Percentiles rank a stretch among this genome's conserved stretches.
Evolutionary conservation across 306 rosid species (phyloP).

Genomic region (Argentina anserina): DNA sequence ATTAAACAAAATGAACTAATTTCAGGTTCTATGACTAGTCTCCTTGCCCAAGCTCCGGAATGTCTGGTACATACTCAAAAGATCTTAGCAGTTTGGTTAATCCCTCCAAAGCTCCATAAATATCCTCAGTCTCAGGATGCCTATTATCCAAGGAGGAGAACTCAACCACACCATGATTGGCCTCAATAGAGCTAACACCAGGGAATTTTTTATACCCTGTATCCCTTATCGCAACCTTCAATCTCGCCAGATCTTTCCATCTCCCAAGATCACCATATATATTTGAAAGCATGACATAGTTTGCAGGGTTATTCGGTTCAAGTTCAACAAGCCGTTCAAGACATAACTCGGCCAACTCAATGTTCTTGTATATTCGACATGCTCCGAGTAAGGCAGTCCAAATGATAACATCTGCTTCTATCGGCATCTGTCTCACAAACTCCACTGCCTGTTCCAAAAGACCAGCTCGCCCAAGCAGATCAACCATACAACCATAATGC

Average conservation of each 20-base stretch:
- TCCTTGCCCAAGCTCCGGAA: slow-evolving; percentile 24
- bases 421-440: slow-evolving; percentile 63
- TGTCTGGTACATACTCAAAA: slow-evolving; percentile 24
- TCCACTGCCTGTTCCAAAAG: slow-evolving; percentile 54
- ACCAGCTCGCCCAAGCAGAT: slow-evolving; percentile 56
- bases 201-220: slow-evolving; percentile 49
- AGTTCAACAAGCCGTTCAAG: slow-evolving; percentile 54
- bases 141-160: slow-evolving; percentile 42
- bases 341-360: slow-evolving; percentile 49
- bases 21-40: slow-evolving; percentile 1
- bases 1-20: not conserved
- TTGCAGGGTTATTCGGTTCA: slow-evolving; percentile 81
- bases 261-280: slow-evolving; percentile 73
- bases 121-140: slow-evolving; percentile 32
- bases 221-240: slow-evolving; percentile 66
- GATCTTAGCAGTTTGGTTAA: slow-evolving; percentile 31
- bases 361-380: slow-evolving; percentile 40
- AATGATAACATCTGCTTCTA: slow-evolving; percentile 53
- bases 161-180: slow-evolving; percentile 29
- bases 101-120: slow-evolving; percentile 32
- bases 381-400: slow-evolving; percentile 54
- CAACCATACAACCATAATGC: slow-evolving; percentile 60
- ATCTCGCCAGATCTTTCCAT: slow-evolving; percentile 67
- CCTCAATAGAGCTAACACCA: slow-evolving; percentile 45
- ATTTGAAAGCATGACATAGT: slow-evolving; percentile 70